Base-by-base conservation (phyloP, 495 filamentous ascomycete species). In the Penicillium canariense region DNA sequence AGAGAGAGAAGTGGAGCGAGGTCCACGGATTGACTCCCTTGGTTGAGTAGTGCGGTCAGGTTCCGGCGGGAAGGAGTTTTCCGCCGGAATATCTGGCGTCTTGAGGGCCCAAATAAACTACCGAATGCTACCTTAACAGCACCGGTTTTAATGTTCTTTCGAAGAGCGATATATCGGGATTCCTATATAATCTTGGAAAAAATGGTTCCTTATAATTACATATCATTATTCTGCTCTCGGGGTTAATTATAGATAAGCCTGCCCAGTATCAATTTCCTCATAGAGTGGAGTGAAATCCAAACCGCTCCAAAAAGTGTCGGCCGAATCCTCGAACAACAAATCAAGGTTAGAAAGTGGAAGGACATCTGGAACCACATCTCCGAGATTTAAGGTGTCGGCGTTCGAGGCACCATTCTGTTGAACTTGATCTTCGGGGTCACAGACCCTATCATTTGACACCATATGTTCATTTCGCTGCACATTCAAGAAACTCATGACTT, bases 301-400 rank as follows among this genome's bases (percentile, higher is more conserved):
- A 4, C 43, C 43, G 17, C 43, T 46, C 43, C 43, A 46, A 27
- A 46, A 46, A 6, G 43, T 46, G n/a, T 46, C 43, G 2, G 43
- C 43, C 7, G 43, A 46, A 18, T 46, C 25, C 7, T 46, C 43
- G 10, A 46, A 46, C 43, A 27, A 30, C 9, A 46, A 17, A 20
- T 46, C 43, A 2, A 46, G 43, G 10, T 46, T 46, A 4, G 43
- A 46, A 5, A 46, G 28, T 18, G 26, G 23, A n/a, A 46, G 11
- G 3, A n/a, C 43, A 30, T 46, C 43, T 10, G 43, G n/a, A 15
- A 6, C 14, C 25, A 20, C 4, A 0, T 46, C 43, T 10, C 43
- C 26, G 6, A 30, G 15, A 6, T 3, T 12, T 30, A 23, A 30
- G 0, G 11, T 46, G 0, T 18, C 9, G n/a, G 5, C 10, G 26